These are phyloP conservation scores for Fusarium sterilihyphosum DNA, from an alignment of 2,329 filamentous ascomycete genomes.

Conservation along the genomic window DNA sequence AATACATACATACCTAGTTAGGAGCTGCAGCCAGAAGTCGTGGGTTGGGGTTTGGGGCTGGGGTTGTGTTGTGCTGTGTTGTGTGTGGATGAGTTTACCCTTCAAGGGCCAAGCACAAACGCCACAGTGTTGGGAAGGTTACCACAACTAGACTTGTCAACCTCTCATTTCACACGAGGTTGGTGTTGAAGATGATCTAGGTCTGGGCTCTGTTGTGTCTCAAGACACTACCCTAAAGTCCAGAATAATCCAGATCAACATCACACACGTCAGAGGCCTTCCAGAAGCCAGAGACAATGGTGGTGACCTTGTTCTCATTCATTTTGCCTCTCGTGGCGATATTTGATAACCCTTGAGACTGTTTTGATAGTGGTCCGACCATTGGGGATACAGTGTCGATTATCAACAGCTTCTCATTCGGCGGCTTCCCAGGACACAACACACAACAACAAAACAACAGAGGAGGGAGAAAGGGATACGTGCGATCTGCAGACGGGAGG, in stretches of 20 bases:
- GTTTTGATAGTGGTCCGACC: slow-evolving; percentile 18
- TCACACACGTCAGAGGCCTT: slow-evolving; percentile 19
- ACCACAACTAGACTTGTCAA: slow-evolving; percentile 16
- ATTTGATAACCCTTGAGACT: slow-evolving; percentile 5
- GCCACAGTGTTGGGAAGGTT: slow-evolving; percentile 9
- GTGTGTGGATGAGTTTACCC: slow-evolving; percentile 20
- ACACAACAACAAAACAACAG: slow-evolving; percentile 12
- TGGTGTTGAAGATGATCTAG: slow-evolving; percentile 15
- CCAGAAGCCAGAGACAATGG: slow-evolving; percentile 23
- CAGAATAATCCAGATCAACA: background rate
- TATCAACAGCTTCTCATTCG: slow-evolving; percentile 29
- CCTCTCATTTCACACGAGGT: slow-evolving; percentile 17
- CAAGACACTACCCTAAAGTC: slow-evolving; percentile 24
- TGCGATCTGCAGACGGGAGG: slow-evolving; percentile 34
- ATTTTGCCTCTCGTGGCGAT: slow-evolving; percentile 33
- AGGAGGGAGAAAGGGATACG: background rate
- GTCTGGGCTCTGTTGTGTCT: slow-evolving; percentile 18
- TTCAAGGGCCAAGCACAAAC: slow-evolving; percentile 1
- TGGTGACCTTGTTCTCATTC: slow-evolving; percentile 9
- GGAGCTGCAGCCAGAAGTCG: slow-evolving; percentile 13
- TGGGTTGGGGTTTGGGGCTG: slow-evolving; percentile 17
- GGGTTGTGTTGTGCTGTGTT: background rate
- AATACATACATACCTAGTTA: background rate
- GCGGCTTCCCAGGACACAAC: slow-evolving; percentile 20
- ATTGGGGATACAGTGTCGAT: slow-evolving; percentile 24